Evolutionary conservation across 129 eudicot species (phyloP).

Genomic region (Erigeron canadensis): DNA sequence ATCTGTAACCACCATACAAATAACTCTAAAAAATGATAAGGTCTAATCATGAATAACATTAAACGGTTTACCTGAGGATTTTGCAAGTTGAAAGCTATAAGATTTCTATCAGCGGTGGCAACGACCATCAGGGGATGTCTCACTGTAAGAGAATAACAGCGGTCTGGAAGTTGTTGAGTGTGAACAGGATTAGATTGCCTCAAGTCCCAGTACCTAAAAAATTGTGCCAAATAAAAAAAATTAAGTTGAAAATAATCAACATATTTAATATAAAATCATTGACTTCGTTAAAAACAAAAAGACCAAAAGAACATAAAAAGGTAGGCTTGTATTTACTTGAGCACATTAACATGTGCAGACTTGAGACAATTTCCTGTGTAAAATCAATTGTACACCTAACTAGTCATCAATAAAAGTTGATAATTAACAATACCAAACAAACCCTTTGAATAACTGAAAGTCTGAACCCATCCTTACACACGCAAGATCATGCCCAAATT

Average conservation of each 20-base stretch:
- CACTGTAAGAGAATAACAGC: conserved; percentile 84
- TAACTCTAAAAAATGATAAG: conserved; percentile 1
- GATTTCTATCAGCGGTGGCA: conserved; percentile 91
- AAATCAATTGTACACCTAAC: too few species aligned
- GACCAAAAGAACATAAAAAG: neutral
- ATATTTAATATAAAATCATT: neutral
- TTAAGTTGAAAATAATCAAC: neutral
- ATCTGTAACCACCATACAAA: neutral
- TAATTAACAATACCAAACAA: too few species aligned
- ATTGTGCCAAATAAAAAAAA: conserved; percentile 7
- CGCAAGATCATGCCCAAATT: too few species aligned
- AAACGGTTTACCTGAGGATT: conserved; percentile 75
- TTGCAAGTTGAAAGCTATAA: conserved; percentile 72
- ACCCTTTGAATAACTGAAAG: too few species aligned
- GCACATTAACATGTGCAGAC: neutral
- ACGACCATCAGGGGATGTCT: conserved; percentile 88
- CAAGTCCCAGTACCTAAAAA: conserved; percentile 88
- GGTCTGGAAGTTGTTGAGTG: conserved; percentile 81
- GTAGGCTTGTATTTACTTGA: neutral
- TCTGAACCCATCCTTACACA: too few species aligned
- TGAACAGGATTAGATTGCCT: conserved; percentile 82
- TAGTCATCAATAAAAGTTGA: too few species aligned
- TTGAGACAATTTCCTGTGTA: too few species aligned
- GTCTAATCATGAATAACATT: neutral
- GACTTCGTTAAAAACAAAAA: neutral